These are phyloP conservation scores for Colletotrichum viniferum DNA, from an alignment of 2,329 filamentous ascomycete species.

Conservation along the genomic window DNA sequence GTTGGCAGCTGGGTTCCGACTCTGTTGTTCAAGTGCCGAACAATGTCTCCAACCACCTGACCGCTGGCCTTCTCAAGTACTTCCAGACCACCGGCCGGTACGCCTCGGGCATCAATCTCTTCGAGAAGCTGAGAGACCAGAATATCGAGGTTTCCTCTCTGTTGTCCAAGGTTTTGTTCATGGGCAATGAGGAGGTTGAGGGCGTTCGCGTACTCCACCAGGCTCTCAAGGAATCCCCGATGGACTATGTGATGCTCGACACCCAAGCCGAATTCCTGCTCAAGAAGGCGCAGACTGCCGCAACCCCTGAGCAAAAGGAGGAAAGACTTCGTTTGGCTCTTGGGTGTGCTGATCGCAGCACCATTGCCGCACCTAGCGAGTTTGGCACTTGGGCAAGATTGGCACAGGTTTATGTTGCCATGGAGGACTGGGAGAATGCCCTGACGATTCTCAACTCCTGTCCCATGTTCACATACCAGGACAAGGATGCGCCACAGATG, in stretches of 20 bases:
- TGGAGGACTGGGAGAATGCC: constrained; percentile 97
- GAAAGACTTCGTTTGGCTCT: constrained; percentile 83
- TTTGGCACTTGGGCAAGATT: constrained; percentile 96
- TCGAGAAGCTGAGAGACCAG: constrained; percentile 89
- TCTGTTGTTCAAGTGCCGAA: constrained; percentile 98
- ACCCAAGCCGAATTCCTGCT: constrained; percentile 92
- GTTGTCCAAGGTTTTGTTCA: constrained; percentile 87
- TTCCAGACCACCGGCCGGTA: constrained; percentile 95
- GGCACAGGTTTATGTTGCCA: constrained; percentile 89
- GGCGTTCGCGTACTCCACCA: constrained; percentile 88
- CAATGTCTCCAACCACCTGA: constrained; percentile 93
- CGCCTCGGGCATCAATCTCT: constrained; percentile 94
- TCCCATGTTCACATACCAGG: constrained; percentile 99
- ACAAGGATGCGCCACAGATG: constrained; percentile 95
- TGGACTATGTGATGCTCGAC: constrained; percentile 97
- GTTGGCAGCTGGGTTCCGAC: constrained; percentile 95
- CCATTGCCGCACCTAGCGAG: constrained; percentile 93
- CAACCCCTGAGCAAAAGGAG: constrained; percentile 59
- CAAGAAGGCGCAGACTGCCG: constrained; percentile 72
- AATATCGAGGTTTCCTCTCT: constrained; percentile 95
- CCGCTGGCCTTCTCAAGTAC: constrained; percentile 91
- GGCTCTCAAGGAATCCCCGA: constrained; percentile 86
- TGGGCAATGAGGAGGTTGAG: constrained; percentile 97
- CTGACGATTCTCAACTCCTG: constrained; percentile 96
- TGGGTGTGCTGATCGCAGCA: constrained; percentile 91